Conservation (phyloP, 129 eudicot species). For the Ambrosia trifida region DNA sequence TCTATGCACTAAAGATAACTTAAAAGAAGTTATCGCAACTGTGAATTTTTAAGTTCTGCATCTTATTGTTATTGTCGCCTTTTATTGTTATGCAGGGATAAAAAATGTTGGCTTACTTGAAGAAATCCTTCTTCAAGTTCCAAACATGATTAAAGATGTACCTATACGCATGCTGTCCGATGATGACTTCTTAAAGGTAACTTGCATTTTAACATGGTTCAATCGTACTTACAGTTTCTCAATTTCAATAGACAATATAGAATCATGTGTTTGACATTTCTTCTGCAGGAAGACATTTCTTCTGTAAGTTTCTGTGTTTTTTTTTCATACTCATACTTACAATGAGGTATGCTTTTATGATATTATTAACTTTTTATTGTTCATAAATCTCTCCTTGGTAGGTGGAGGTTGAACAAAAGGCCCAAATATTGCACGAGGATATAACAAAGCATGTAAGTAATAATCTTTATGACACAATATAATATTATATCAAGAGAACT, state of each 20-base stretch:
- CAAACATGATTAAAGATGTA: slow-evolving; percentile 51
- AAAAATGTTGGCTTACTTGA: slow-evolving; percentile 35
- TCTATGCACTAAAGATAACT: slow-evolving; percentile 14
- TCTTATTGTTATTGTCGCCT: slow-evolving; percentile 11
- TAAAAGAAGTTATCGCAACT: slow-evolving; percentile 4
- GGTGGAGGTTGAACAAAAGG: slow-evolving; percentile 76
- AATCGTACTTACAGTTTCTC: background rate
- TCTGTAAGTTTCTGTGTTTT: slow-evolving; percentile 54
- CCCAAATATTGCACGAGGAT: slow-evolving; percentile 65
- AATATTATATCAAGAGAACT: slow-evolving; percentile 46
- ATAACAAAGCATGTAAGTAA: slow-evolving; percentile 69
- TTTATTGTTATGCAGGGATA: slow-evolving; percentile 46
- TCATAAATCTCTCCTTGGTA: slow-evolving; percentile 31
- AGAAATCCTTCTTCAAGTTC: slow-evolving; percentile 56
- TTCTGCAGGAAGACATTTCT: slow-evolving; percentile 91
- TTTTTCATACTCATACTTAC: background rate
- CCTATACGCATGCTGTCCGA: slow-evolving; percentile 63
- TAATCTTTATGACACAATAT: slow-evolving; percentile 19
- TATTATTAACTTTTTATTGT: background rate
- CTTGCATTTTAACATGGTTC: slow-evolving; percentile 11
- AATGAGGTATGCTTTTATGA: background rate
- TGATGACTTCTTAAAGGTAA: slow-evolving; percentile 78
- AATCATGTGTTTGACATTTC: slow-evolving; percentile 10
- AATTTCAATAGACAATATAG: background rate
- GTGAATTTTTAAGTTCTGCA: slow-evolving; percentile 1